Conservation (phyloP, 2,329 filamentous ascomycete species). For the Calonectria crousiana region DNA sequence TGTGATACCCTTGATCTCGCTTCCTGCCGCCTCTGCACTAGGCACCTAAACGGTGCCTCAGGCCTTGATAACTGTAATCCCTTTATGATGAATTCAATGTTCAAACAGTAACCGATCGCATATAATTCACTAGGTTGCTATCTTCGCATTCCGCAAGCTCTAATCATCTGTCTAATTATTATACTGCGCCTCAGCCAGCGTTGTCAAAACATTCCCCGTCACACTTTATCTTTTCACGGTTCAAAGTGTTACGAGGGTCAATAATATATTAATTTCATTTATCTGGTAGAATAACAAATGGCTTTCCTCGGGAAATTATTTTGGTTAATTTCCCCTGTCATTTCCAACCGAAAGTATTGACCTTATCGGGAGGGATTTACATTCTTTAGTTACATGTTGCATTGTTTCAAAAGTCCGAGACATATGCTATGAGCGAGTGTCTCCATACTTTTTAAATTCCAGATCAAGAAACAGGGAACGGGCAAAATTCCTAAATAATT, state of each 20-base stretch:
- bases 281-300: neutral
- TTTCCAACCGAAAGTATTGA: neutral
- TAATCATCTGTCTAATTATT: neutral
- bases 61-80: no score
- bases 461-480: neutral
- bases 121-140: neutral
- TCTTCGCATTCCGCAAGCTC: neutral
- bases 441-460: neutral
- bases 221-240: neutral
- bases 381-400: neutral
- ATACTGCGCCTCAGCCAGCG: neutral
- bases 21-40: no score
- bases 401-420: neutral
- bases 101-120: neutral
- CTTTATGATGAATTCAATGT: no score
- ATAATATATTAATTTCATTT: neutral
- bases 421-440: neutral
- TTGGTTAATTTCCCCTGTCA: neutral
- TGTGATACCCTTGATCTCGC: no score
- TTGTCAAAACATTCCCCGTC: neutral
- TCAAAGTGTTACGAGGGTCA: neutral
- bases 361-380: neutral
- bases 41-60: no score
- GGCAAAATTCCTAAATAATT: neutral
- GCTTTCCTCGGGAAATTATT: neutral